A percentile compares a stretch with the other conserved stretches of the same genome.
Evolutionary conservation across 306 rosid genomes (phyloP).

Genomic region (Begonia loranthoides): DNA sequence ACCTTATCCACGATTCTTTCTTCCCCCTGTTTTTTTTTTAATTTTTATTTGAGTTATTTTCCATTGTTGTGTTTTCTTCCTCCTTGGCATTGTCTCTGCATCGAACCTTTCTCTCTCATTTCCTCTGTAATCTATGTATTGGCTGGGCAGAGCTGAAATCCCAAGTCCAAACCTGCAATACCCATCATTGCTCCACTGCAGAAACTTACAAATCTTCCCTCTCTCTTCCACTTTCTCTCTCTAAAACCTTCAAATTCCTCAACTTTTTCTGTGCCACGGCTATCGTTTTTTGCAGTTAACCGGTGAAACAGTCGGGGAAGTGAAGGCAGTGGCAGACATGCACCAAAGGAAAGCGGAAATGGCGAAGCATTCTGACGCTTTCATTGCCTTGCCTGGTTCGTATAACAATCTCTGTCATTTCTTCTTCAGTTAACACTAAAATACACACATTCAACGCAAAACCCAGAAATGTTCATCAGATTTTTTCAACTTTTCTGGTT

Average conservation of each 20-base stretch:
- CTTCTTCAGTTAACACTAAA: background rate
- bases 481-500: constrained; percentile 9
- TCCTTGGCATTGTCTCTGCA: constrained; percentile 20
- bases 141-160: constrained; percentile 16
- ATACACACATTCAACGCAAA: background rate
- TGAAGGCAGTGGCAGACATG: background rate
- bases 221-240: background rate
- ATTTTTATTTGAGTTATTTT: background rate
- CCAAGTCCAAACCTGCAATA: constrained; percentile 24
- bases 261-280: background rate
- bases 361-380: background rate
- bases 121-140: background rate
- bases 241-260: background rate
- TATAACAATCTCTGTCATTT: background rate
- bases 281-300: constrained; percentile 7
- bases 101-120: constrained; percentile 10
- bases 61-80: constrained; percentile 21
- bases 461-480: constrained; percentile 2
- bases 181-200: constrained; percentile 42
- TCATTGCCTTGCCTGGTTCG: background rate
- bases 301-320: background rate
- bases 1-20: background rate
- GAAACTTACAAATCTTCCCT: constrained; percentile 6
- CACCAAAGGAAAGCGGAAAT: background rate
- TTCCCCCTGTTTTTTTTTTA: background rate